Conservation (phyloP, 495 filamentous ascomycete species). For the Podospora conica region DNA sequence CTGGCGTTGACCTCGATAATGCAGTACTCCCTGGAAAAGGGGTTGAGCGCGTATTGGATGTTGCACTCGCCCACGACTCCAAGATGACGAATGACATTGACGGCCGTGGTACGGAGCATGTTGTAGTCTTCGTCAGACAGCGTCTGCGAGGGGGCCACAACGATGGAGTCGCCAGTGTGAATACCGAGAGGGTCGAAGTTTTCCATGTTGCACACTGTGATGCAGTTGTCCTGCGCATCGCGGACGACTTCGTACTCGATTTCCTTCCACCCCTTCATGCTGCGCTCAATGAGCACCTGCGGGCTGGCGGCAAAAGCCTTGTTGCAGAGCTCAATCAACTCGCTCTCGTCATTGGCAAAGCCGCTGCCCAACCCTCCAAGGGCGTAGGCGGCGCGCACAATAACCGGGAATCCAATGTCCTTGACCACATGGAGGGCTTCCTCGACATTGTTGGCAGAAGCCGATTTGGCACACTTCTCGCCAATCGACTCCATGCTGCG, state of each 20-base stretch:
- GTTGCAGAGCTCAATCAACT: conserved; percentile 85
- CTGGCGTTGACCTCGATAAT: conserved; percentile 99
- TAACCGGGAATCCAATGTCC: conserved; percentile 90
- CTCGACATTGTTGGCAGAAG: conserved; percentile 77
- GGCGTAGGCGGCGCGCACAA: conserved; percentile 93
- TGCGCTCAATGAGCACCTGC: conserved; percentile 91
- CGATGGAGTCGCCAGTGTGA: conserved; percentile 97
- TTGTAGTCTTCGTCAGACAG: conserved; percentile 96
- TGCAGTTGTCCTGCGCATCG: conserved; percentile 95
- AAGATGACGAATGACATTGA: conserved; percentile 96
- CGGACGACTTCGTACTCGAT: conserved; percentile 98
- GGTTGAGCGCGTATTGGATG: conserved; percentile 96
- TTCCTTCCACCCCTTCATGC: conserved; percentile 99
- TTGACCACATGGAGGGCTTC: conserved; percentile 81
- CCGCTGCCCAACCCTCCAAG: conserved; percentile 93
- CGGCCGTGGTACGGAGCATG: conserved; percentile 96
- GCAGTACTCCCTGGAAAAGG: conserved; percentile 94
- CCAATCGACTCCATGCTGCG: conserved; percentile 97
- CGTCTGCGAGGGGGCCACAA: conserved; percentile 94
- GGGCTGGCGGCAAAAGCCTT: conserved; percentile 93
- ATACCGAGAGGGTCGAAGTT: conserved; percentile 98
- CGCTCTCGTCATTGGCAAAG: conserved; percentile 84
- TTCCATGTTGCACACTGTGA: conserved; percentile 99
- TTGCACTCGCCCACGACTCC: conserved; percentile 98
- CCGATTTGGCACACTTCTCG: conserved; percentile 96